These are phyloP conservation scores for Murraya paniculata DNA, from an alignment of 345 rosid genomes.

Conservation along the genomic window DNA sequence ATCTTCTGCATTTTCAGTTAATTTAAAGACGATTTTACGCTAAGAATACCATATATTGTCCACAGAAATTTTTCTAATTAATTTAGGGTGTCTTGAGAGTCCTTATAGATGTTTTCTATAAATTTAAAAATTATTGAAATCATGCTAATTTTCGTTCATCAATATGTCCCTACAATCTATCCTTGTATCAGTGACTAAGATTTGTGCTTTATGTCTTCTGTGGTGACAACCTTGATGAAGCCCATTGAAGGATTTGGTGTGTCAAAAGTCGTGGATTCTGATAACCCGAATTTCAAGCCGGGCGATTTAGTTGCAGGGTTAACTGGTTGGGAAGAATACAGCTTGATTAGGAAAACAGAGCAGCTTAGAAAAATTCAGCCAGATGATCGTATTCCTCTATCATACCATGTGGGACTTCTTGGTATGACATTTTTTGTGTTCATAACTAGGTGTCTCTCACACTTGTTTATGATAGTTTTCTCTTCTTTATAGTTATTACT, in stretches of 20 bases:
- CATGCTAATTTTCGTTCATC: not conserved
- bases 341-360: slow-evolving; percentile 38
- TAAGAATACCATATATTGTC: not conserved
- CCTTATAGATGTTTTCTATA: not conserved
- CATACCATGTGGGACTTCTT: slow-evolving; percentile 71
- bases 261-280: slow-evolving; percentile 64
- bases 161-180: not conserved
- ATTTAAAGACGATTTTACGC: not conserved
- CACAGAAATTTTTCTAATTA: not conserved
- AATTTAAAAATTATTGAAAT: not conserved
- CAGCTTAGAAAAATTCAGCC: slow-evolving; percentile 51
- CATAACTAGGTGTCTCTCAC: not conserved
- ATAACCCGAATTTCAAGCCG: slow-evolving; percentile 43
- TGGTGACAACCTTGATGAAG: slow-evolving; percentile 27
- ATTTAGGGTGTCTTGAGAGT: not conserved
- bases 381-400: slow-evolving; percentile 51
- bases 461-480: not conserved
- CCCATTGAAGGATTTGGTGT: slow-evolving; percentile 70
- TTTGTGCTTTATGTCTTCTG: not conserved
- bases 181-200: not conserved
- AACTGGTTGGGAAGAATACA: slow-evolving; percentile 80
- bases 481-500: not conserved
- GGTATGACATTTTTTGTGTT: slow-evolving; percentile 35
- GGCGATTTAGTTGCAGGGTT: slow-evolving; percentile 61
- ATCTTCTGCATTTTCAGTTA: not conserved